A percentile compares a stretch with the other conserved stretches of the same genome.
These are phyloP conservation scores for Aphanomyces invadans DNA, from an alignment of 352 stramenopile genomes.

Conservation along the genomic window DNA sequence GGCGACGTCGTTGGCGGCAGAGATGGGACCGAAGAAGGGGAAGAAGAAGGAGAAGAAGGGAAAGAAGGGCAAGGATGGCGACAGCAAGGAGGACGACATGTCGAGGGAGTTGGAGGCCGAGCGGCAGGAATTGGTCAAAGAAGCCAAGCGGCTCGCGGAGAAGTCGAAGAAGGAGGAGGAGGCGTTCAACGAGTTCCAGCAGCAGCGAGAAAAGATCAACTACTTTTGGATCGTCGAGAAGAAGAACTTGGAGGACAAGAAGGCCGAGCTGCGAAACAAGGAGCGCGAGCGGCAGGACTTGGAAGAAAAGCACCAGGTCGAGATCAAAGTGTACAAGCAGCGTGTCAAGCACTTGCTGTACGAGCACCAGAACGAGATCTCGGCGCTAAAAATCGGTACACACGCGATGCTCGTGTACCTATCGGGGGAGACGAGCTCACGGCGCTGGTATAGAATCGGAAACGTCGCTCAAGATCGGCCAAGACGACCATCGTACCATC, in stretches of 20 bases:
- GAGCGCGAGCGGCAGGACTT: conserved; percentile 91
- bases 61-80: conserved; percentile 36
- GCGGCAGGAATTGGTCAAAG: conserved; percentile 60
- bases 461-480: conserved; percentile 79
- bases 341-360: conserved; percentile 93
- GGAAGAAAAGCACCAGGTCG: conserved; percentile 92
- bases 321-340: conserved; percentile 97
- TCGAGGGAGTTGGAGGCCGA: conserved; percentile 58
- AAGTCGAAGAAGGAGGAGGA: conserved; percentile 86
- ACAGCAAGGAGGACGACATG: conserved; percentile 54
- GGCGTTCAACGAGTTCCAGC: conserved; percentile 93
- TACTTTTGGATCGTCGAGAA: conserved; percentile 98
- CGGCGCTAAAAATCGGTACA: conserved; percentile 73
- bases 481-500: conserved; percentile 84
- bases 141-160: conserved; percentile 65
- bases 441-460: conserved; percentile 58
- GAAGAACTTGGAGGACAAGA: conserved; percentile 92
- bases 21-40: conserved; percentile 39
- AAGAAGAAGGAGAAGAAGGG: conserved; percentile 36
- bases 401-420: background rate
- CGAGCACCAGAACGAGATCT: conserved; percentile 92
- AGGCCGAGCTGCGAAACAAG: conserved; percentile 90
- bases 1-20: no score
- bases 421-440: background rate
- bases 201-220: conserved; percentile 94